Evolutionary conservation across 169 alveolate species (phyloP).

Genomic region (Eimeria brunetti): DNA sequence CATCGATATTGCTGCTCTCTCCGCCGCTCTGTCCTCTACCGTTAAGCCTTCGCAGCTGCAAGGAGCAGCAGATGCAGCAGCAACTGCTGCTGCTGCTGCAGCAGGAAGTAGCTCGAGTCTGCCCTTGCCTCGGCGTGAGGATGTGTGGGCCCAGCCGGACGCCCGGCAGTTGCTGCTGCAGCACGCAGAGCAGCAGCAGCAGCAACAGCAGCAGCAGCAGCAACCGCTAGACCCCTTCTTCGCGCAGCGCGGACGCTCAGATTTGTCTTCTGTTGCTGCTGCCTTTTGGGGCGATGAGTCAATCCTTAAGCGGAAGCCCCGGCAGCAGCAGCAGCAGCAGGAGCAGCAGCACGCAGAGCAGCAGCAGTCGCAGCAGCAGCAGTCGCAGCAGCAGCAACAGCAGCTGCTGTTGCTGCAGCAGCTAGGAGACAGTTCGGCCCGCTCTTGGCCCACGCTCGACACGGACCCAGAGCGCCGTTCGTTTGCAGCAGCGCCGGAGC

Average conservation of each 20-base stretch:
- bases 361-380: neutral
- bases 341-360: neutral
- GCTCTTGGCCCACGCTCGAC: slow-evolving; percentile 28
- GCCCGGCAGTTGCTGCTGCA: slow-evolving; percentile 61
- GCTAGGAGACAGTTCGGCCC: slow-evolving; percentile 48
- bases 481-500: slow-evolving; percentile 8
- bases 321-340: slow-evolving; percentile 11
- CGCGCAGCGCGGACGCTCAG: neutral
- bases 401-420: slow-evolving; percentile 18
- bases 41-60: neutral
- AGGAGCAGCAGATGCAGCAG: neutral
- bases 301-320: slow-evolving; percentile 18
- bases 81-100: neutral
- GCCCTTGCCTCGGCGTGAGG: neutral
- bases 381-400: neutral
- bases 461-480: slow-evolving; percentile 36
- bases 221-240: slow-evolving; percentile 21
- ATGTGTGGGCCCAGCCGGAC: slow-evolving; percentile 15
- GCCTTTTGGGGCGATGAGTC: slow-evolving; percentile 49
- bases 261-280: slow-evolving; percentile 6
- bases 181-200: slow-evolving; percentile 55
- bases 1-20: slow-evolving; percentile 5
- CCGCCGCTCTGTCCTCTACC: slow-evolving; percentile 16
- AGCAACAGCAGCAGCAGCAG: neutral
- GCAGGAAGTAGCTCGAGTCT: neutral